A percentile compares a stretch with the other conserved stretches of the same genome.
Conservation (phyloP, 2,329 filamentous ascomycete genomes). For the Fusarium miscanthi region DNA sequence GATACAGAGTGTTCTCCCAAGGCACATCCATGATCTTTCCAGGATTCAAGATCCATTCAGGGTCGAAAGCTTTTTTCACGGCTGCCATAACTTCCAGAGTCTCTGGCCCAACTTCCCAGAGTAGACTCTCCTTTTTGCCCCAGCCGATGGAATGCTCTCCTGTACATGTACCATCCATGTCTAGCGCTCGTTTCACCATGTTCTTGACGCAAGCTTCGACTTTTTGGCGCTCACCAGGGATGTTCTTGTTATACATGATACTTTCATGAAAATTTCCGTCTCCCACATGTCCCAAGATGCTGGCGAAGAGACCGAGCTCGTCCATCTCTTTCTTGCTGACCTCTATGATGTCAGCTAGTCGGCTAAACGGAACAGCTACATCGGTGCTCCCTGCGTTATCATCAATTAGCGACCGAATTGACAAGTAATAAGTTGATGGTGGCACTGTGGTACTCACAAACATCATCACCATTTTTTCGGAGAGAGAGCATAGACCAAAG, state of each 20-base stretch:
- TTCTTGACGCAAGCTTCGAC: slow-evolving; percentile 86
- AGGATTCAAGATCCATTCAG: slow-evolving; percentile 89
- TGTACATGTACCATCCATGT: slow-evolving; percentile 94
- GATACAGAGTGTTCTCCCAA: slow-evolving; percentile 45
- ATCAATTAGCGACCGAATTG: neutral
- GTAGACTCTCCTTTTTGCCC: slow-evolving; percentile 83
- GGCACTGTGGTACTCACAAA: slow-evolving; percentile 56
- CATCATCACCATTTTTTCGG: slow-evolving; percentile 74
- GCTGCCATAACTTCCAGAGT: slow-evolving; percentile 87
- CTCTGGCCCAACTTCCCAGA: slow-evolving; percentile 82
- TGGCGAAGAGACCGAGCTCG: slow-evolving; percentile 85
- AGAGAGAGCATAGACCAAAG: slow-evolving; percentile 86
- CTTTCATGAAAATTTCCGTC: slow-evolving; percentile 96
- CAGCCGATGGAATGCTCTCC: slow-evolving; percentile 89
- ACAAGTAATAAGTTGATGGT: neutral
- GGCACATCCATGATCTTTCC: slow-evolving; percentile 87
- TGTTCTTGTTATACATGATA: slow-evolving; percentile 83
- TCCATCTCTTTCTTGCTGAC: slow-evolving; percentile 91
- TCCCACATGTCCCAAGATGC: slow-evolving; percentile 88
- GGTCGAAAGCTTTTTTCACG: slow-evolving; percentile 86
- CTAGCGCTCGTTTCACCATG: slow-evolving; percentile 89
- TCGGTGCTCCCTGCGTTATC: slow-evolving; percentile 75
- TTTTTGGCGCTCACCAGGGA: slow-evolving; percentile 76
- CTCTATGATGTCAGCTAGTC: slow-evolving; percentile 80
- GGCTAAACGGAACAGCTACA: slow-evolving; percentile 82